Evolutionary conservation across 805 yeast genomes (phyloP).

Genomic region (Yarrowia porcina): DNA sequence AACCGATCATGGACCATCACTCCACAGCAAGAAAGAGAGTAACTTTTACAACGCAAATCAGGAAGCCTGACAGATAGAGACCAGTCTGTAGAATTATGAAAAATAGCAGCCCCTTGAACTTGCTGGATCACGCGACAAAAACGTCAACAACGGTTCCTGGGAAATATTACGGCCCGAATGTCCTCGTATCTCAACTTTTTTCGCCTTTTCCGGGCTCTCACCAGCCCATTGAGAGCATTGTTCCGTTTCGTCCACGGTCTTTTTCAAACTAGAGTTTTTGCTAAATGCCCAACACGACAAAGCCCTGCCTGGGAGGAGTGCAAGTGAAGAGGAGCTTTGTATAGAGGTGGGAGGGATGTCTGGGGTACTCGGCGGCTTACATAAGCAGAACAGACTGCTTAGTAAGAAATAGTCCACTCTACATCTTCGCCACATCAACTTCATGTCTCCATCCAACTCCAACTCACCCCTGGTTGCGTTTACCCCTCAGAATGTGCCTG

Average conservation of each 20-base stretch:
- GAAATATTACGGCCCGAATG: too few species aligned
- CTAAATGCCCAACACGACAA: neutral
- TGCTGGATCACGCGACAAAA: neutral
- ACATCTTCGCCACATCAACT: too few species aligned
- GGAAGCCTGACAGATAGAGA: neutral
- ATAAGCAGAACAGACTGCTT: neutral
- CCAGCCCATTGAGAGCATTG: neutral
- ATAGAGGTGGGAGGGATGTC: too few species aligned
- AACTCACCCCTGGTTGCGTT: neutral
- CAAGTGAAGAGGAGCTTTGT: neutral
- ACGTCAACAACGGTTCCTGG: neutral
- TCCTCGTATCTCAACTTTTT: neutral
- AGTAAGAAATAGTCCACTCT: neutral
- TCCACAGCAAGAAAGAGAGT: neutral
- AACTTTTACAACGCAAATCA: neutral
- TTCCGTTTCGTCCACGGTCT: neutral
- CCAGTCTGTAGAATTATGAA: too few species aligned
- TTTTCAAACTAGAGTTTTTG: neutral
- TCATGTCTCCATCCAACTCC: too few species aligned
- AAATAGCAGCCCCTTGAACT: too few species aligned
- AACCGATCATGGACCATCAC: too few species aligned
- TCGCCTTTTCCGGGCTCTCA: neutral
- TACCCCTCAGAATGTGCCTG: neutral
- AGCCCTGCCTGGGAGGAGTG: constrained; percentile 2
- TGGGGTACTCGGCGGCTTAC: neutral